Evolutionary conservation across 1,139 yeast species (phyloP), one percentile per base, ranked within the genome.

Genomic region (Saccharomyces hybrid): DNA sequence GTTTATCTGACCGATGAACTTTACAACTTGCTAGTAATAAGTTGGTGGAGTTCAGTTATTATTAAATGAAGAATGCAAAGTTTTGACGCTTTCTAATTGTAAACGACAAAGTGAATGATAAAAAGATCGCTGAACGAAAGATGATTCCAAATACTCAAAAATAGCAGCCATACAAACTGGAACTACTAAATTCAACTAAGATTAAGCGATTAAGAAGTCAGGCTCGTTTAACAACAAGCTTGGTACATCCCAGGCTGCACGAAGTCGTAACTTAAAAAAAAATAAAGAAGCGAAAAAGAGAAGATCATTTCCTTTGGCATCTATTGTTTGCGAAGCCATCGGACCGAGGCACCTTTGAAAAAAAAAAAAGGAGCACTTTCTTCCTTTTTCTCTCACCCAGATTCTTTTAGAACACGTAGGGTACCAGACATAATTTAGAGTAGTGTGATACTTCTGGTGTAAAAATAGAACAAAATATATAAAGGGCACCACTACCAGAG

Each of bases 231-330:
- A 11, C 44, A 38, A 20, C 26, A 16, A 20, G 25, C 44, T 38
- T 38, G 44, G 44, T 38, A 38, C 44, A 38, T 38, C 44, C 25
- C 44, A 38, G 20, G 20, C 44, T 38, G 44, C 44, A 38, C 44
- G 44, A 38, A 38, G 44, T 20, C 26, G 7, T 34, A 38, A 38
- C 44, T 20, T 20, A 38, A 38, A 38, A 38, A 38, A 38, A 38
- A 38, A 38, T 6, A 4, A 34, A 34, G 20, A 34, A 8, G 20
- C 6, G 20, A 14, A 38, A 38, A 38, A 38, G 25, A 38, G 44
- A 38, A 38, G 44, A 38, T 38, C 44, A 13, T 38, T 38, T 20
- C n/a, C 44, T 3, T 20, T 31, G 34, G 14, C 7, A 9, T 20
- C 44, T 38, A 38, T 38, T 38, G 44, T 38, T 38, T 25, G 44